Conservation (phyloP, 2,329 filamentous ascomycete species). For the Cytospora chrysosperma region DNA sequence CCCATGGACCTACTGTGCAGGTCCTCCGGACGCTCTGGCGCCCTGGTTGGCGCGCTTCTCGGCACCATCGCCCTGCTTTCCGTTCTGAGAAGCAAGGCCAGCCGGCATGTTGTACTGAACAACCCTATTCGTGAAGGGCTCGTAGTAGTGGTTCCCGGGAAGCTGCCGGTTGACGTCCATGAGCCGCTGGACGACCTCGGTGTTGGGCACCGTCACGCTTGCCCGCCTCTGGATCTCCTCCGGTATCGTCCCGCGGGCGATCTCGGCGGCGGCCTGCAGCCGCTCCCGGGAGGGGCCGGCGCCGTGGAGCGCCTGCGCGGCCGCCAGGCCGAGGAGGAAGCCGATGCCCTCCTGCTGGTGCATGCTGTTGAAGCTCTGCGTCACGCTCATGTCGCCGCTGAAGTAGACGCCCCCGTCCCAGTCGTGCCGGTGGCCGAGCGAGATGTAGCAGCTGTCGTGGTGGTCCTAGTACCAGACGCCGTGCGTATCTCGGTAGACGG, state of each 20-base stretch:
- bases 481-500: no score
- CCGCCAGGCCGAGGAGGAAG: slow-evolving; percentile 14
- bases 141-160: background rate
- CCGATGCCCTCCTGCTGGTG: background rate
- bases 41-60: background rate
- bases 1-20: background rate
- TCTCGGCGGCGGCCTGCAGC: background rate
- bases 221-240: background rate
- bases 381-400: background rate
- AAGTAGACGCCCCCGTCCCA: slow-evolving; percentile 14
- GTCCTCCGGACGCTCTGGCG: background rate
- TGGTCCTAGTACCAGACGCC: slow-evolving; percentile 13
- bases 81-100: background rate
- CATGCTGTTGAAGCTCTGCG: background rate
- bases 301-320: background rate
- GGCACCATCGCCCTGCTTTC: background rate
- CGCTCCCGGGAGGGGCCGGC: background rate
- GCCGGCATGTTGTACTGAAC: background rate
- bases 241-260: slow-evolving; percentile 1
- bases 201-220: background rate
- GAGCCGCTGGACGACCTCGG: slow-evolving; percentile 2
- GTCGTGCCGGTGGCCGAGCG: slow-evolving; percentile 18
- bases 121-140: background rate
- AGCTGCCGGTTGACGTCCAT: slow-evolving; percentile 29
- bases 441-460: slow-evolving; percentile 16